These are phyloP conservation scores for Bryopsis sp. DNA, from an alignment of 139 green algal genomes.

Conservation along the genomic window DNA sequence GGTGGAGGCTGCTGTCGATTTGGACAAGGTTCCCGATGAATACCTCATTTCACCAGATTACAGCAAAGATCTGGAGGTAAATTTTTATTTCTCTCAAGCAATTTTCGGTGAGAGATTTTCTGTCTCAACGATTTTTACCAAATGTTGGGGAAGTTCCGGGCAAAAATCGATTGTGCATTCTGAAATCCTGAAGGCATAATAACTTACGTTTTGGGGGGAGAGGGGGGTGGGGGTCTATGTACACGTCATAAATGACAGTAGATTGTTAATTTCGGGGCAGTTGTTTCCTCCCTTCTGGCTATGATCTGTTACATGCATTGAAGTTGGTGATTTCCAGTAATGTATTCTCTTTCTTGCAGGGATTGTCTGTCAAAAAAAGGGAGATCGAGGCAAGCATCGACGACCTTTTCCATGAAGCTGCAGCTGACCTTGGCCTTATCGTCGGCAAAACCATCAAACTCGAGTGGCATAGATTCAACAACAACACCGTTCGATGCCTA, in stretches of 20 bases:
- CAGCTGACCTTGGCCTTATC: constrained; percentile 66
- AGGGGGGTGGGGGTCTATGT: no score
- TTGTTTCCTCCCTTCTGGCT: no score
- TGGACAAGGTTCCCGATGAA: constrained; percentile 86
- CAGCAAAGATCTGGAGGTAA: constrained; percentile 47
- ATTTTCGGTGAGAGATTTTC: no score
- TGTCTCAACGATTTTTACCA: not conserved
- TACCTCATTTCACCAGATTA: constrained; percentile 84
- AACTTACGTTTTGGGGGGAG: no score
- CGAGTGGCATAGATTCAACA: constrained; percentile 75
- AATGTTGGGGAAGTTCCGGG: not conserved
- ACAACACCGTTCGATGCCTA: constrained; percentile 64
- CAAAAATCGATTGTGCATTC: no score
- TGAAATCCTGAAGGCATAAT: no score
- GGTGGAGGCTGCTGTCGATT: constrained; percentile 81
- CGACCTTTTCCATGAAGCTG: constrained; percentile 15
- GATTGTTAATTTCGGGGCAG: no score
- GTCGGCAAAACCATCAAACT: constrained; percentile 86
- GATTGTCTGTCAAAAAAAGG: not conserved
- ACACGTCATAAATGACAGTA: no score
- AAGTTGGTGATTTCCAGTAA: no score
- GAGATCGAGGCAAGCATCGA: constrained; percentile 13
- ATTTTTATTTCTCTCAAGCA: not conserved
- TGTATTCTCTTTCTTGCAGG: not conserved
- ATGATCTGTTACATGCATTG: no score